Base-by-base conservation (phyloP, 495 filamentous ascomycete species). In the Trichocladium antarcticum region DNA sequence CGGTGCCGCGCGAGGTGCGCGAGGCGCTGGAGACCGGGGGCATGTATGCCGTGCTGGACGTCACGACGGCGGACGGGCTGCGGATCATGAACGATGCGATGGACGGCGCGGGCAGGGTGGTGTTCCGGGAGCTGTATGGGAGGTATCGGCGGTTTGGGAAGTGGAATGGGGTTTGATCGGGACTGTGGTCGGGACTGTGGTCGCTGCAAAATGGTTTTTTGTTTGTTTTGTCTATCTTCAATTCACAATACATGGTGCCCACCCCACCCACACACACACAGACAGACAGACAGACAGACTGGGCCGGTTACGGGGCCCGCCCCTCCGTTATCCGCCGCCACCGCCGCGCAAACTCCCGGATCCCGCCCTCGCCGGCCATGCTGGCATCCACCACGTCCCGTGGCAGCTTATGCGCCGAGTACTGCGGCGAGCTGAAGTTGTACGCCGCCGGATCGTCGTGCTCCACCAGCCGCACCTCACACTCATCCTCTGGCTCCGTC, bases 351-450 rank as follows among this genome's bases (percentile, higher is more conserved):
- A 96, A 95, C 65, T 95, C 89, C 48, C 80, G 76, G 74, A 97
- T 78, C 0, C 77, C 77, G 8, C 77, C 79, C 46, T 78, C 74
- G 2, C 92, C 92, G 1, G 77, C 78, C 42, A 82, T 60, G 39
- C 85, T 84, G 1, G 92, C 92, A 59, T 98, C 89, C 16, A 97
- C 92, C 17, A 99, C 84, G 45, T 99, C 92, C 63, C 78, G 85
- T 6, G 92, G 92, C 53, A 99, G 62, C 67, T 99, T 99, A 61
- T 95, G 90, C 28, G 92, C 89, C 53, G 87, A 93, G 61, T 93
- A 97, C 64, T 90, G 85, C 14, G 87, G 77, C 9, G 87, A 84
- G 34, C 70, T 80, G 63, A 96, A 94, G 28, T 78, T 78, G 58
- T 88, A 95, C 0, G 87, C 86, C 53, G 90, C 84, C 9, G 87